These are phyloP conservation scores for Candida anutae DNA, from an alignment of 1,139 yeast species.

Conservation along the genomic window DNA sequence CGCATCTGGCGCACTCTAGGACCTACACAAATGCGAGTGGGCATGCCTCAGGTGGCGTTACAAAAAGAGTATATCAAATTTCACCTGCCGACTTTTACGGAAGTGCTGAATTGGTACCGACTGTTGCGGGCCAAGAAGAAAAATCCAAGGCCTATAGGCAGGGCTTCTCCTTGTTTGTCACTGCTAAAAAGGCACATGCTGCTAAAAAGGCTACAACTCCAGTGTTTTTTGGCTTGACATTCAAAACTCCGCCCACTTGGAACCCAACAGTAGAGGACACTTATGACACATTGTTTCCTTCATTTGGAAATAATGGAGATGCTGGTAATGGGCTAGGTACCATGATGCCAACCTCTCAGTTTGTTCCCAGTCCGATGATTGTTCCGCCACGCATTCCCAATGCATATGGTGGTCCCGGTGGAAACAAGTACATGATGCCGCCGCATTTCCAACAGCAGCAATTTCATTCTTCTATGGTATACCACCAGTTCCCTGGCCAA, in stretches of 20 bases:
- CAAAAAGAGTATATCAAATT: constrained; percentile 34
- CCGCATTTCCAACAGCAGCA: constrained; percentile 25
- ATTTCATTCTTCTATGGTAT: constrained; percentile 31
- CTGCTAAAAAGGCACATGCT: constrained; percentile 28
- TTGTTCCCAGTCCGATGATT: constrained; percentile 29
- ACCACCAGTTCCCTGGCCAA: constrained; percentile 22
- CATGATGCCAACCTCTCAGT: constrained; percentile 20
- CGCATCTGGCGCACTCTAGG: constrained; percentile 26
- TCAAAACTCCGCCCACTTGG: constrained; percentile 80
- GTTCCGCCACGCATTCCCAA: constrained; percentile 14
- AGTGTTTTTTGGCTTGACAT: constrained; percentile 48
- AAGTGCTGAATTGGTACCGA: constrained; percentile 39
- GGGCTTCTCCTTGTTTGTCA: constrained; percentile 53
- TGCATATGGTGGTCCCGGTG: constrained; percentile 8
- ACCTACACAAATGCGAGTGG: constrained; percentile 16
- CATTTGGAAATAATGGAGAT: constrained; percentile 10
- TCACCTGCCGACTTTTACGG: constrained; percentile 45
- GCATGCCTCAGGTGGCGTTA: constrained; percentile 7
- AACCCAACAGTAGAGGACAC: constrained; percentile 48
- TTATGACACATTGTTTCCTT: constrained; percentile 40
- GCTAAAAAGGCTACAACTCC: constrained; percentile 19
- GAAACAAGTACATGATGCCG: constrained; percentile 12
- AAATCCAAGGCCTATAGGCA: constrained; percentile 29
- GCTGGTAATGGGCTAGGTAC: constrained; percentile 3
- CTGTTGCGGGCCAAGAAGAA: constrained; percentile 30